Evolutionary conservation across 1,284 basidiomycete genomes (phyloP), one percentile per base, ranked within the genome.

Genomic region (Heterobasidion irregulare): DNA sequence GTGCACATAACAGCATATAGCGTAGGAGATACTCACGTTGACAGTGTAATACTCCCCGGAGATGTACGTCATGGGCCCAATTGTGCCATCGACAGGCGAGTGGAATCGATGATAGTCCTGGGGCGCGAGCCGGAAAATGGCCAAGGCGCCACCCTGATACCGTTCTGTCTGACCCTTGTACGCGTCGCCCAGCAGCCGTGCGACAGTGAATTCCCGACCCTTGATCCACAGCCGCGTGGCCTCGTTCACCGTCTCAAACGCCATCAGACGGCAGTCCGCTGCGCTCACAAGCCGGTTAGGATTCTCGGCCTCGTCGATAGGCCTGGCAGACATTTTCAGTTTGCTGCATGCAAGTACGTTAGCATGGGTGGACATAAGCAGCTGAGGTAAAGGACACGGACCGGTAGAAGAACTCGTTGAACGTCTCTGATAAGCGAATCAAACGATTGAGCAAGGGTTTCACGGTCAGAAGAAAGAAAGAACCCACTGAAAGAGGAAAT

Each of bases 91-190:
- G 16, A 96, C 92, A 0, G 94, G 94, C 0, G 85, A 86, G 68
- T 98, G 95, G 79, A 95, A 98, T 0, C 96, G 86, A 70, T 99
- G 96, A 65, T 99, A 99, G 67, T 97, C 94, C 68, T 94, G 94
- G 0, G 94, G 94, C 1, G 94, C 94, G n/a, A 98, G 75, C 44
- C 94, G 78, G 73, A 97, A 97, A 58, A 97, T 95, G 2, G 80
- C 88, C 50, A 90, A 66, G 1, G 84, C 83, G 3, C 94, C 95
- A 12, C 89, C 88, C 5, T 77, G 72, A 65, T 89, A 98, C 38
- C 77, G 76, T 1, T 86, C 81, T 1, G 79, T 79, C 54, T 88
- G 79, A 19, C 78, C 74, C 56, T 82, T 81, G 68, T 93, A 93
- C 8, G 72, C 73, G 7, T 91, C 86, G 0, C 95, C 95, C 0